Percentiles rank a stretch among this genome's conserved stretches.
Conservation (phyloP, 2,329 filamentous ascomycete species). For the Lachnellula subtilissima region DNA sequence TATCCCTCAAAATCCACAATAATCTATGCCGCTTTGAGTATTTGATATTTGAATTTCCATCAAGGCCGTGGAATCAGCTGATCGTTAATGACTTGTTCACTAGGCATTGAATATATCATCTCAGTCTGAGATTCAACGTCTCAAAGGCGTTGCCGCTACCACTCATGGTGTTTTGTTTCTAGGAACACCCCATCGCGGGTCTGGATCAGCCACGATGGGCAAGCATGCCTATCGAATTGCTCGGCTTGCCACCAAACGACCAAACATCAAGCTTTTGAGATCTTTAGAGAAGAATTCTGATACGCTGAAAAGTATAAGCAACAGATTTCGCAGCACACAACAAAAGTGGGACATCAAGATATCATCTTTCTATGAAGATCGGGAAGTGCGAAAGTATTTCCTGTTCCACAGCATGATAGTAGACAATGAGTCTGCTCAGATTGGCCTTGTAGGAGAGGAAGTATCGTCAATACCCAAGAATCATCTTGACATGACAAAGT, state of each 20-base stretch:
- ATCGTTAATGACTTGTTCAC: neutral
- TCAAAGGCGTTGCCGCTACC: neutral
- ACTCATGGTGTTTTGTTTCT: neutral
- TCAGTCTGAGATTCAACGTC: neutral
- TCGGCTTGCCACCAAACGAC: neutral
- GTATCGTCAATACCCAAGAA: neutral
- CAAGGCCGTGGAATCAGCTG: neutral
- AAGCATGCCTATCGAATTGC: neutral
- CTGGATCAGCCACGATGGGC: neutral
- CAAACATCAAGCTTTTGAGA: neutral
- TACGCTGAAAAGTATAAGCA: neutral
- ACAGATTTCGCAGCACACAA: neutral
- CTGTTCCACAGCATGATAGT: neutral
- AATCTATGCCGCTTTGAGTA: too few species aligned
- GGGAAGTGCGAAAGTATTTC: neutral
- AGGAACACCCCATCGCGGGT: constrained; percentile 6
- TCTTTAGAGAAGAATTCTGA: constrained; percentile 2
- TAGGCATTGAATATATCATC: constrained; percentile 1
- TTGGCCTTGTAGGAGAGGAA: constrained; percentile 1
- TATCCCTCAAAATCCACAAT: too few species aligned
- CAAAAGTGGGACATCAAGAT: neutral
- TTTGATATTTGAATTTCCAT: neutral
- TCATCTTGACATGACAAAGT: constrained; percentile 7
- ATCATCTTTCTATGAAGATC: constrained; percentile 1
- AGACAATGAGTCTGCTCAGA: constrained; percentile 2